phyloP scores from a whole-genome alignment of 2,329 filamentous ascomycete genomes.

The Aureobasidium sp. region DNA sequence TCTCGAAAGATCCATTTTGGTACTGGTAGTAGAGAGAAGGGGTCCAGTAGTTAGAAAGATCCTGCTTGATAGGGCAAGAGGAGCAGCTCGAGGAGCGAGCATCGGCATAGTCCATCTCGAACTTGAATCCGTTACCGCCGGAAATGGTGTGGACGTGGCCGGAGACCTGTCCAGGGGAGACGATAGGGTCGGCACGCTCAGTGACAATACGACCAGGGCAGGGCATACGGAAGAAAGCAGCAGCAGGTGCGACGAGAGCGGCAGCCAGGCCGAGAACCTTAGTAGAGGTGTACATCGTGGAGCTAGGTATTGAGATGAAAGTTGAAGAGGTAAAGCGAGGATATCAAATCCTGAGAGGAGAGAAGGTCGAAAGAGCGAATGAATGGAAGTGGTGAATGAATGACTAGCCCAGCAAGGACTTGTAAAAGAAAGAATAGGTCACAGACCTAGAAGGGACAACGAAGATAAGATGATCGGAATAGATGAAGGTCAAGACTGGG shows the following conservation, averaged over 20 bases:
- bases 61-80: slow-evolving; percentile 59
- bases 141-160: slow-evolving; percentile 62
- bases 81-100: slow-evolving; percentile 58
- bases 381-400: slow-evolving; percentile 10
- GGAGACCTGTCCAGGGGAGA: slow-evolving; percentile 51
- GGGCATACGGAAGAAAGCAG: slow-evolving; percentile 64
- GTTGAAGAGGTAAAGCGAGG: background rate
- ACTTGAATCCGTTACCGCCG: slow-evolving; percentile 60
- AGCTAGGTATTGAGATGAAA: background rate
- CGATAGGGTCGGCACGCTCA: slow-evolving; percentile 58
- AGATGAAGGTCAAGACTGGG: slow-evolving; percentile 1
- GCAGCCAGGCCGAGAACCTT: slow-evolving; percentile 16
- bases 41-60: slow-evolving; percentile 70
- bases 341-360: slow-evolving; percentile 13
- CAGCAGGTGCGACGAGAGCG: slow-evolving; percentile 33
- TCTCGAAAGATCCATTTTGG: slow-evolving; percentile 48
- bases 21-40: slow-evolving; percentile 60
- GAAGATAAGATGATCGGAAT: slow-evolving; percentile 1
- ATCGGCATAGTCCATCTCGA: slow-evolving; percentile 52
- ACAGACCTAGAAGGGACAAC: slow-evolving; percentile 12
- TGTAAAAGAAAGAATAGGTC: slow-evolving; percentile 14
- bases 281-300: slow-evolving; percentile 13
- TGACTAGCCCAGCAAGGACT: slow-evolving; percentile 9
- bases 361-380: slow-evolving; percentile 7
- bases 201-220: slow-evolving; percentile 54